Evolutionary conservation across 2,329 filamentous ascomycete genomes (phyloP).

Genomic region (Nothophoma quercina): DNA sequence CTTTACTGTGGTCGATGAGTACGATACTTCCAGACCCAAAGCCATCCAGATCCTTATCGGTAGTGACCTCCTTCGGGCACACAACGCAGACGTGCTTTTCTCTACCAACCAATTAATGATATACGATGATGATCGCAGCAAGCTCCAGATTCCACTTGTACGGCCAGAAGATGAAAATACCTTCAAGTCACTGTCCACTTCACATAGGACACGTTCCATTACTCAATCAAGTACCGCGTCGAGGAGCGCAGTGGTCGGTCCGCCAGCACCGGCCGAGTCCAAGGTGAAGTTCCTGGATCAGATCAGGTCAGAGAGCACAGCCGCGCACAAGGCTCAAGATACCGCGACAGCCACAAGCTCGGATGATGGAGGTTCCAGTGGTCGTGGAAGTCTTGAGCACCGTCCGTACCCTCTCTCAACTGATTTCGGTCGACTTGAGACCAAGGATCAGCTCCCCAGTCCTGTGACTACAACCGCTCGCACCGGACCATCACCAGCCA

Average conservation of each 20-base stretch:
- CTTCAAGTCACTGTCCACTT: slow-evolving; percentile 79
- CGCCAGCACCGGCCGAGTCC: neutral
- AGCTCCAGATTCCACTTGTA: slow-evolving; percentile 88
- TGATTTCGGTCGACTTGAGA: slow-evolving; percentile 26
- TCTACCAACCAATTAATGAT: slow-evolving; percentile 90
- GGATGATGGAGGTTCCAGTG: slow-evolving; percentile 41
- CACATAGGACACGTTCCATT: slow-evolving; percentile 35
- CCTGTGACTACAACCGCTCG: slow-evolving; percentile 30
- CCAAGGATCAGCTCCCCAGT: slow-evolving; percentile 33
- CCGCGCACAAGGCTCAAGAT: slow-evolving; percentile 27
- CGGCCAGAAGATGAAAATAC: slow-evolving; percentile 84
- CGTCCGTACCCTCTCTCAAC: slow-evolving; percentile 33
- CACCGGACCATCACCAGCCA: slow-evolving; percentile 50
- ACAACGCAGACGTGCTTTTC: slow-evolving; percentile 89
- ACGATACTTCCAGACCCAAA: slow-evolving; percentile 60
- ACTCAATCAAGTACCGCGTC: neutral
- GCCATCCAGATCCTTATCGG: slow-evolving; percentile 87
- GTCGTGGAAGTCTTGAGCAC: slow-evolving; percentile 42
- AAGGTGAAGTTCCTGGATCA: slow-evolving; percentile 13
- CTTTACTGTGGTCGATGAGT: slow-evolving; percentile 75
- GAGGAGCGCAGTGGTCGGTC: neutral
- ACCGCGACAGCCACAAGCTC: slow-evolving; percentile 26
- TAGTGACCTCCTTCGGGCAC: slow-evolving; percentile 83
- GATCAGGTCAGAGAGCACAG: slow-evolving; percentile 9
- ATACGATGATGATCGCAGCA: slow-evolving; percentile 85